Percentiles rank a stretch among this genome's conserved stretches.
These are phyloP conservation scores for Geranium rotundifolium DNA, from an alignment of 345 rosid genomes.

Conservation along the genomic window DNA sequence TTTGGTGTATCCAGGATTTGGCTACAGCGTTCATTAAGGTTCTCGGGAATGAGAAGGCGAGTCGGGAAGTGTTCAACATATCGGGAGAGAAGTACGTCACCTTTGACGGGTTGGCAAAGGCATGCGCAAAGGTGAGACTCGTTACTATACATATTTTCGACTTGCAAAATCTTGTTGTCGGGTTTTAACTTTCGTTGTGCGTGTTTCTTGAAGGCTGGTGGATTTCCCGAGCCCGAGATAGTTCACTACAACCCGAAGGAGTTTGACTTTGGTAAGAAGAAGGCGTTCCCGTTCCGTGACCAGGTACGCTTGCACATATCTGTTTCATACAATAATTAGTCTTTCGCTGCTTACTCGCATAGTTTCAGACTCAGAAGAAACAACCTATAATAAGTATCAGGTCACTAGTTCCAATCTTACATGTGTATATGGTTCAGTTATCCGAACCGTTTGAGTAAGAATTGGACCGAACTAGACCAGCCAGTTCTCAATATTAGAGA, in stretches of 20 bases:
- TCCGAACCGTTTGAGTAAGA: too few relatives aligned
- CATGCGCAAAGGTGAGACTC: slow-evolving; percentile 82
- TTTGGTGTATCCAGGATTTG: slow-evolving; percentile 50
- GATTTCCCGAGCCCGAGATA: slow-evolving; percentile 91
- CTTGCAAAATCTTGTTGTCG: not conserved
- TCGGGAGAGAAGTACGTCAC: slow-evolving; percentile 88
- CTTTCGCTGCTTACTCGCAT: not conserved
- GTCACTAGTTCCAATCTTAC: too few relatives aligned
- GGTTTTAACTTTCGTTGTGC: not conserved
- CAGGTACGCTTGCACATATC: slow-evolving; percentile 38
- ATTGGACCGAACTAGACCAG: too few relatives aligned
- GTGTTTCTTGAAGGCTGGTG: slow-evolving; percentile 57
- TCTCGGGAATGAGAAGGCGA: slow-evolving; percentile 82
- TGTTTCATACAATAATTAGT: too few relatives aligned
- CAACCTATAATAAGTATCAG: too few relatives aligned
- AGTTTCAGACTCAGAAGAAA: not conserved
- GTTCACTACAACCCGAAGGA: slow-evolving; percentile 83
- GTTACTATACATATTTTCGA: not conserved
- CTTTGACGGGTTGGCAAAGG: slow-evolving; percentile 83
- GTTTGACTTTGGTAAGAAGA: slow-evolving; percentile 90
- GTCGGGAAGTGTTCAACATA: slow-evolving; percentile 77
- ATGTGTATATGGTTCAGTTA: too few relatives aligned
- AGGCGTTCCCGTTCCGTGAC: slow-evolving; percentile 96
- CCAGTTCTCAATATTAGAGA: too few relatives aligned
- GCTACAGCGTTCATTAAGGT: slow-evolving; percentile 66